Conservation (phyloP, 495 filamentous ascomycete genomes). For the Cryomyces minteri region DNA sequence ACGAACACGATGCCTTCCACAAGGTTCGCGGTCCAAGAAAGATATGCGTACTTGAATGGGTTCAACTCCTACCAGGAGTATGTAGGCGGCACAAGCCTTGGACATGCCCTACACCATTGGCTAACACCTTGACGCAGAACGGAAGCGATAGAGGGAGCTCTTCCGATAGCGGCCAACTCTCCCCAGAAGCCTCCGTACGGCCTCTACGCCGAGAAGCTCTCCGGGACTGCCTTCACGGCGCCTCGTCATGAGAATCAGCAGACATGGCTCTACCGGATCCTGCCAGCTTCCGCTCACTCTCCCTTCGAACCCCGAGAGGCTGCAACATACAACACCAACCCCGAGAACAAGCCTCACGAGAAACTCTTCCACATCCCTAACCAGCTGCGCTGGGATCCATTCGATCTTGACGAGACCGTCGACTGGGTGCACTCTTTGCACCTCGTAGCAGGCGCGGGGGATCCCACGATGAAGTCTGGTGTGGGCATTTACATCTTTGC, state of each 20-base stretch:
- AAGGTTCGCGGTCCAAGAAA: slow-evolving; percentile 33
- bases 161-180: slow-evolving; percentile 59
- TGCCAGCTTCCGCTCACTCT: slow-evolving; percentile 67
- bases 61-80: slow-evolving; percentile 43
- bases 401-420: slow-evolving; percentile 51
- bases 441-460: slow-evolving; percentile 65
- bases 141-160: slow-evolving; percentile 37
- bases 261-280: slow-evolving; percentile 84
- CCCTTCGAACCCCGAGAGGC: slow-evolving; percentile 43
- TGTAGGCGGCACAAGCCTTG: slow-evolving; percentile 2
- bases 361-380: slow-evolving; percentile 57
- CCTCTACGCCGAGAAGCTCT: slow-evolving; percentile 85
- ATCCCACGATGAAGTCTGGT: slow-evolving; percentile 63
- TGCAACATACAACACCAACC: slow-evolving; percentile 32
- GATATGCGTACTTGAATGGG: slow-evolving; percentile 38
- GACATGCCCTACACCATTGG: not conserved
- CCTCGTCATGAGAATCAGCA: slow-evolving; percentile 80
- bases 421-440: slow-evolving; percentile 69
- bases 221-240: slow-evolving; percentile 84
- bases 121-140: slow-evolving; percentile 12
- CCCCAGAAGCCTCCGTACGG: slow-evolving; percentile 75
- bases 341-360: slow-evolving; percentile 23
- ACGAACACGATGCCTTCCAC: slow-evolving; percentile 34
- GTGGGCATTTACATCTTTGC: slow-evolving; percentile 71
- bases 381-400: slow-evolving; percentile 83